Percentiles rank a stretch among this genome's conserved stretches.
Evolutionary conservation across 306 rosid species (phyloP).

Genomic region (Gynostemma pentaphyllum): DNA sequence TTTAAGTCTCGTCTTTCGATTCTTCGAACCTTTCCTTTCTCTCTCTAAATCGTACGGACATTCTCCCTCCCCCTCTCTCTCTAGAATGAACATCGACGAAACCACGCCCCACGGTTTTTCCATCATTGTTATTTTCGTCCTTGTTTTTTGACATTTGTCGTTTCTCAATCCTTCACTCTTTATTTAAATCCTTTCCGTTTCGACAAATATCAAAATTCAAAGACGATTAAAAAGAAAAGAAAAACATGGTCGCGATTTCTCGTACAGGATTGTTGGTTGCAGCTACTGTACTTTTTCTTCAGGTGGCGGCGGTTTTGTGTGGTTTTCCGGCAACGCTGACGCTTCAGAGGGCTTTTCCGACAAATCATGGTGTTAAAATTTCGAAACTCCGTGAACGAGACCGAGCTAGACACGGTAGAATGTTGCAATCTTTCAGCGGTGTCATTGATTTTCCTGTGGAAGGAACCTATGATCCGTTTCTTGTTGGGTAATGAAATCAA

Average conservation of each 20-base stretch:
- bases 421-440: constrained; percentile 58
- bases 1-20: constrained; percentile 1
- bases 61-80: not conserved
- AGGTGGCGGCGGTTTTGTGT: constrained; percentile 15
- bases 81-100: constrained; percentile 6
- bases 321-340: constrained; percentile 47
- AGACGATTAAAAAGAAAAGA: not conserved
- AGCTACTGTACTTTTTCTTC: constrained; percentile 12
- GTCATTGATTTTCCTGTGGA: constrained; percentile 54
- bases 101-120: constrained; percentile 2
- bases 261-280: constrained; percentile 13
- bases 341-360: constrained; percentile 79
- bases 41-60: not conserved
- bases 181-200: not conserved
- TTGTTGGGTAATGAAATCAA: constrained; percentile 56
- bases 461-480: constrained; percentile 75
- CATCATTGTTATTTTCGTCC: constrained; percentile 15
- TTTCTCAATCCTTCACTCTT: not conserved
- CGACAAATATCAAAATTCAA: not conserved
- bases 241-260: constrained; percentile 33
- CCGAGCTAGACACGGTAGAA: constrained; percentile 52
- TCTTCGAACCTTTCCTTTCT: not conserved
- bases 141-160: constrained; percentile 12
- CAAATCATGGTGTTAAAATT: constrained; percentile 55
- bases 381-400: constrained; percentile 63